A percentile compares a stretch with the other conserved stretches of the same genome.
Evolutionary conservation across 345 rosid species (phyloP).

Genomic region (Populus nigra): DNA sequence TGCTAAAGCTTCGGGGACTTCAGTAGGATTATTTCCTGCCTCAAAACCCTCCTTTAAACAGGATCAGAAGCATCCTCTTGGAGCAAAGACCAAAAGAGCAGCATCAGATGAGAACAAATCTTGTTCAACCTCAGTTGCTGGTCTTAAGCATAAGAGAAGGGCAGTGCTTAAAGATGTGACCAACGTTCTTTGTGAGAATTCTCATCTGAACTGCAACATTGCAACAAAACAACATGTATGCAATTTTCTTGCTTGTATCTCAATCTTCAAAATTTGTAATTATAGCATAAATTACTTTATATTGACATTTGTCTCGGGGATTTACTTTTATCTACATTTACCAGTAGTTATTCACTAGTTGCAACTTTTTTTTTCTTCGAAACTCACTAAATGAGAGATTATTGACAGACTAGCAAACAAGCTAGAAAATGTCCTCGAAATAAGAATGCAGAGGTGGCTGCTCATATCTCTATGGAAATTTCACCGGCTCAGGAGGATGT

Average conservation of each 20-base stretch:
- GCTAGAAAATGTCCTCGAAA: conserved; percentile 33
- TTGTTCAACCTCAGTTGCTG: conserved; percentile 28
- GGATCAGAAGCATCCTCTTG: conserved; percentile 48
- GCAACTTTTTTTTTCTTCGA: not conserved
- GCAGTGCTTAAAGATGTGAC: conserved; percentile 77
- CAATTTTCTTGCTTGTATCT: conserved; percentile 7
- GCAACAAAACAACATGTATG: conserved; percentile 27
- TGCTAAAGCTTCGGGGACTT: conserved; percentile 55
- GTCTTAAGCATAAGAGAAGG: conserved; percentile 67
- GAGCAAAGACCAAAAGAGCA: conserved; percentile 43
- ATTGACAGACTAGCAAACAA: conserved; percentile 46
- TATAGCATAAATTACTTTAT: not conserved
- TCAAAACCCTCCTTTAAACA: conserved; percentile 61
- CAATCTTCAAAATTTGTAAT: conserved; percentile 6
- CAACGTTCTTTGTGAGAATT: conserved; percentile 37
- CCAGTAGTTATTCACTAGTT: conserved; percentile 6
- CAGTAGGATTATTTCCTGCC: conserved; percentile 45
- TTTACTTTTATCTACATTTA: conserved; percentile 1
- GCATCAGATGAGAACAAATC: conserved; percentile 45
- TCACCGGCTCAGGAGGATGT: conserved; percentile 44
- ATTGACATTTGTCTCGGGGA: not conserved
- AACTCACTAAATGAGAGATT: conserved; percentile 2
- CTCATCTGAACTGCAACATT: conserved; percentile 31
- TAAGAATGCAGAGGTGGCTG: conserved; percentile 31
- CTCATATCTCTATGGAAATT: conserved; percentile 33